Conservation (phyloP, 345 rosid genomes). For the Psidium friedrichsthalianum region DNA sequence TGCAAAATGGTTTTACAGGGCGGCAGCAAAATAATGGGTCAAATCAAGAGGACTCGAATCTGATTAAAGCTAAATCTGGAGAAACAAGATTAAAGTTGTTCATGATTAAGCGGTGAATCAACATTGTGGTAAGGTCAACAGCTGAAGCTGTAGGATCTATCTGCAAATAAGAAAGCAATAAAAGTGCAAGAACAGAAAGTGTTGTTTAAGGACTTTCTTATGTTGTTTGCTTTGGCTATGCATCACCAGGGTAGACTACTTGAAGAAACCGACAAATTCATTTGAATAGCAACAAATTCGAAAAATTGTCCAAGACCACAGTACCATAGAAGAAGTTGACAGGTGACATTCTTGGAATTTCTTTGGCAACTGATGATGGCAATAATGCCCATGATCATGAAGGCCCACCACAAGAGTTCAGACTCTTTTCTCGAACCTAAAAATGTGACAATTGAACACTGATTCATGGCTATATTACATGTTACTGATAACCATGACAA, state of each 20-base stretch:
- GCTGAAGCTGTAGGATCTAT: background rate
- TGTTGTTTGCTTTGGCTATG: background rate
- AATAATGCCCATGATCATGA: background rate
- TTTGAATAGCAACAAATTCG: background rate
- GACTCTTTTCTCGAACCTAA: background rate
- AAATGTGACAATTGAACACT: background rate
- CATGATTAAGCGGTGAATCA: background rate
- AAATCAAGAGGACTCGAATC: background rate
- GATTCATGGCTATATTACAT: background rate
- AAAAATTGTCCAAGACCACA: background rate
- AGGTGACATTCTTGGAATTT: background rate
- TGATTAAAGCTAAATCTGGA: background rate
- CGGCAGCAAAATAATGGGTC: background rate
- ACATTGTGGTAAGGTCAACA: background rate
- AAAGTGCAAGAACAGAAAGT: background rate
- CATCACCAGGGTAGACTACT: background rate
- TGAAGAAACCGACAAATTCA: background rate
- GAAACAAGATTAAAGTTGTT: background rate
- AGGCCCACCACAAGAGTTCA: background rate
- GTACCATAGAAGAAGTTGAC: background rate
- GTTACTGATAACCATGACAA: background rate
- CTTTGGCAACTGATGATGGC: background rate
- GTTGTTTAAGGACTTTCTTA: background rate
- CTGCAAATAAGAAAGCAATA: background rate
- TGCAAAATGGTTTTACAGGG: background rate